Evolutionary conservation across 768 basidiomycete genomes (phyloP), one percentile per base, ranked within the genome.

Genomic region (Lentinula sp.): DNA sequence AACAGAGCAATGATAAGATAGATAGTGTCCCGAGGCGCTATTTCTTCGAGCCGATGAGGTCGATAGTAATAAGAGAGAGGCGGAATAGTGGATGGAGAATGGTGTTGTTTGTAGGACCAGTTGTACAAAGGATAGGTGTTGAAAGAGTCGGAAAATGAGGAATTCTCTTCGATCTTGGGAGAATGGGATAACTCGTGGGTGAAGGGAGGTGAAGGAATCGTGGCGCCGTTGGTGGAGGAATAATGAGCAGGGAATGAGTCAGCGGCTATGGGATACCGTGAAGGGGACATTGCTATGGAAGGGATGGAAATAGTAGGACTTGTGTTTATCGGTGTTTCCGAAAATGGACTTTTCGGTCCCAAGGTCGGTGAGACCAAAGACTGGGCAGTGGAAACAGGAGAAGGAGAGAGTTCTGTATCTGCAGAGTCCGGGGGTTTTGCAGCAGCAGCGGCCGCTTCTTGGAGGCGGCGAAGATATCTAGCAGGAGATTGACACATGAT

Each of bases 1-100:
- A 93, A 97, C 11, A 95, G 83, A 42, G 88, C 82, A 63, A 95
- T 86, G 65, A 96, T 89, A 62, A 91, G 84, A 43, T 84, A 83
- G 52, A 95, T 86, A 5, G 87, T 89, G 61, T 91, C 88, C 57
- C 91, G 80, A 18, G 91, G 89, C 9, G 92, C 89, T 57, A 95
- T 84, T 62, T 90, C 86, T 68, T 94, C 90, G 50, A 96, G 76
- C 37, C 89, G 80, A 68, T 87, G 87, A 1, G 87, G 81, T n/a
- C 86, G 82, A 68, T 86, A 87, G 69, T 87, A 87, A 68, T 83
- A 83, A 0, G 87, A 86, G 34, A 92, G 80, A n/a, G 89, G 84
- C 15, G 84, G 84, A 43, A 82, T 72, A 16, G 79, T 74, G 4
- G 78, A 73, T 0, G 74, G 75, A 8, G 72, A 67, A 13, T 76